Base-by-base conservation (phyloP, 768 basidiomycete genomes). In the Agrocybe chaxingu region DNA sequence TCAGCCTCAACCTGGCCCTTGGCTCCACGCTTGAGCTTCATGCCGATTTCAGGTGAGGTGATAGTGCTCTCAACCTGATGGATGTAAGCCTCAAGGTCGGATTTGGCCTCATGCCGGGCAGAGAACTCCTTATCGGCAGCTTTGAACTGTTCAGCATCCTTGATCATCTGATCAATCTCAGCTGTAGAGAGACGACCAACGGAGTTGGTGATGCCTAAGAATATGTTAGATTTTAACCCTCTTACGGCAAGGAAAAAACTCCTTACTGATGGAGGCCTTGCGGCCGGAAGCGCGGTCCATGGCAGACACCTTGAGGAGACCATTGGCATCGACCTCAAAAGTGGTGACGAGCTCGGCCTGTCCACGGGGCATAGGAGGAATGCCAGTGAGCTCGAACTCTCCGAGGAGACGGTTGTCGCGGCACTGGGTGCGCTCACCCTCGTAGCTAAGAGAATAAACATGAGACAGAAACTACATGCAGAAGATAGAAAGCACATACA, bases 141-240 rank as follows among this genome's bases (percentile, higher is more conserved):
- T 80, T 94, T 95, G 84, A 82, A 97, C 71, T 94, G 92, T 72
- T 98, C 96, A 47, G 97, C 92, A 66, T 98, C 96, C 80, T 95
- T 94, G 80, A 98, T 97, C 97, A 98, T 98, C 75, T 98, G 95
- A 65, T 98, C 95, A 57, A 99, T 99, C 81, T 99, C 97, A 60
- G 87, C 91, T 47, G 88, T 83, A 42, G 96, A 97, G 61, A 99
- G 84, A 75, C 97, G 95, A 59, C 97, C 97, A 66, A 98, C 97
- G 51, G 95, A 98, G 84, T 98, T 99, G 73, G 93, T 94, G 72
- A 98, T 96, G 73, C 87, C 88, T 91, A 55, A 6, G 57, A 44
- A 51, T 35, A 51, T 53, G 62, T 47, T 46, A 16, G 18, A 16
- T 12, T 57, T 24, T 62, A 54, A 43, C 45, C 35, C 8, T 6